These are phyloP conservation scores for Colletotrichum lentis DNA, from an alignment of 2,329 filamentous ascomycete species.

Conservation along the genomic window DNA sequence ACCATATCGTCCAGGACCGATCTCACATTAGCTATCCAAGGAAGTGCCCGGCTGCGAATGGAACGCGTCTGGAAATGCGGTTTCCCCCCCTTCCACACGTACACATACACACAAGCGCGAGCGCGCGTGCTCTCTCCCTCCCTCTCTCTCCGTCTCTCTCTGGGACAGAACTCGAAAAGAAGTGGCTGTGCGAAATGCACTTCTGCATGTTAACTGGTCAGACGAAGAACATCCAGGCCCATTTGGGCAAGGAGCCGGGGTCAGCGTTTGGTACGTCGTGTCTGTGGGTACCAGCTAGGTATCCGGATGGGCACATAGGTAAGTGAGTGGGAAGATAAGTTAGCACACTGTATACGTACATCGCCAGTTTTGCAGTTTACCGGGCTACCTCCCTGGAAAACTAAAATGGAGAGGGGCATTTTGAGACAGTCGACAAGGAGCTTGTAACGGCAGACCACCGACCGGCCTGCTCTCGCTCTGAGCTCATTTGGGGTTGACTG, in stretches of 20 bases:
- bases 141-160: background rate
- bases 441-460: background rate
- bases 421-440: constrained; percentile 1
- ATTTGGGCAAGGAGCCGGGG: constrained; percentile 17
- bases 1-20: constrained; percentile 5
- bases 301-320: no score
- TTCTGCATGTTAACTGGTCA: constrained; percentile 24
- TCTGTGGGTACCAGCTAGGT: background rate
- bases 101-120: no score
- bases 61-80: constrained; percentile 1
- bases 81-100: no score
- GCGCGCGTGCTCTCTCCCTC: background rate
- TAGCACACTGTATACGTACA: background rate
- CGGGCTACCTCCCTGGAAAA: background rate
- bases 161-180: background rate
- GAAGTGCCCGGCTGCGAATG: constrained; percentile 14
- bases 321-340: background rate
- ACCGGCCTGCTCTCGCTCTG: no score
- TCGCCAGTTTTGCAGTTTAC: background rate
- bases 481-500: constrained; percentile 13
- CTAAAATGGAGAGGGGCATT: background rate
- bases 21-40: constrained; percentile 11
- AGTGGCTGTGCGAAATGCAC: constrained; percentile 27
- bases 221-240: constrained; percentile 8
- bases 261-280: constrained; percentile 9